These are phyloP conservation scores for Chaetomidium leptoderma DNA, from an alignment of 495 filamentous ascomycete species.

Conservation along the genomic window DNA sequence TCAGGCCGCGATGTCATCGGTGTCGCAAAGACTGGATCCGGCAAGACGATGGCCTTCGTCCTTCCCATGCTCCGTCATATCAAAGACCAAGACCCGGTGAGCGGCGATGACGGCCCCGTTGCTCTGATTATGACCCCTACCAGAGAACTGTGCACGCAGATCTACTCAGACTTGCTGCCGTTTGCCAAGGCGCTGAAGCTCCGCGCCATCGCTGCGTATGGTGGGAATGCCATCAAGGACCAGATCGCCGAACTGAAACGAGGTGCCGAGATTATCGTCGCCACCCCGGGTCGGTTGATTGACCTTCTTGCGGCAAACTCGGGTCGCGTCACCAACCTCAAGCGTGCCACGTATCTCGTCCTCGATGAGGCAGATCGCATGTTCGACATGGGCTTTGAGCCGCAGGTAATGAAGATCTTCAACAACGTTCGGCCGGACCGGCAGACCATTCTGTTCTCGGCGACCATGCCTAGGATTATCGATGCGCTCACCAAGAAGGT, in stretches of 20 bases:
- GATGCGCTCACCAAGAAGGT: conserved; percentile 85
- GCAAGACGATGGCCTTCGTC: conserved; percentile 93
- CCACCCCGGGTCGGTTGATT: conserved; percentile 95
- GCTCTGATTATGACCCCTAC: conserved; percentile 90
- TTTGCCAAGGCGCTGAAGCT: conserved; percentile 87
- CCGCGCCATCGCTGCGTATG: conserved; percentile 92
- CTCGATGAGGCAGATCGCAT: conserved; percentile 97
- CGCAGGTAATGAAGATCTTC: conserved; percentile 96
- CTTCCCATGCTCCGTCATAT: conserved; percentile 98
- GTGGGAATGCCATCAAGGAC: conserved; percentile 93
- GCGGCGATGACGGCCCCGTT: conserved; percentile 80
- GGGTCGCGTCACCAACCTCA: conserved; percentile 86
- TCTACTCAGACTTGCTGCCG: conserved; percentile 88
- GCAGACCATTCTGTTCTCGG: conserved; percentile 93
- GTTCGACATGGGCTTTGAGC: conserved; percentile 99
- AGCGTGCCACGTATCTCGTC: conserved; percentile 84
- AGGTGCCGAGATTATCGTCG: conserved; percentile 91
- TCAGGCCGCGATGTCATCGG: conserved; percentile 94
- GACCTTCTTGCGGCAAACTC: conserved; percentile 90
- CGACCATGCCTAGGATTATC: conserved; percentile 93
- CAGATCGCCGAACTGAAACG: conserved; percentile 95
- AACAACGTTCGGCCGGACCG: conserved; percentile 83
- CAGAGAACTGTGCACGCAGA: conserved; percentile 90
- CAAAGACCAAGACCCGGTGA: conserved; percentile 84
- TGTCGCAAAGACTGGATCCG: conserved; percentile 97